Base-by-base conservation (phyloP, 768 basidiomycete genomes). In the Tubosaeta brunneosetosa region DNA sequence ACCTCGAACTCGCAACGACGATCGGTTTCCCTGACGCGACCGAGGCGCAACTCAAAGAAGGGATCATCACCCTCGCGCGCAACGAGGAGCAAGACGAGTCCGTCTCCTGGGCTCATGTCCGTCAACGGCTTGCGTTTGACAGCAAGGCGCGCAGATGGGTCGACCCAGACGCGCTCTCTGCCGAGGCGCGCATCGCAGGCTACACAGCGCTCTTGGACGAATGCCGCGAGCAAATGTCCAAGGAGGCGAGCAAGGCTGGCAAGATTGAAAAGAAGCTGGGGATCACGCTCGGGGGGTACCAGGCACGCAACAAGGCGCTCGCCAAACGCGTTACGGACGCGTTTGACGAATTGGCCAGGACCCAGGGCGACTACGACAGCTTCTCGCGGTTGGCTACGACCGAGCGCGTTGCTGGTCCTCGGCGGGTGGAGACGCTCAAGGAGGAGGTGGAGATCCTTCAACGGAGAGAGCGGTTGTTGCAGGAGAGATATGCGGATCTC, bases 201-300 rank as follows among this genome's bases (percentile, higher is more conserved):
- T 85, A 88, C 61, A 65, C 74, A 0, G 66, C 76, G 6, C 70
- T 88, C 34, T 74, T 95, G 51, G 76, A 81, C 7, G 76, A 82
- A 47, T 76, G 76, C 50, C 82, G 85, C 26, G 85, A 85, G 14
- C 67, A 72, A 46, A 92, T 99, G 85, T 72, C 83, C 32, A 83
- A 81, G 64, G 89, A 94, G 63, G 88, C 90, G 0, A 79, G 77
- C 49, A 91, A 88, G 66, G 87, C 89, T 0, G 69, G 80, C 19
- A 98, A 97, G 74, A 65, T 77, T 6, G 95, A 97, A 76, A 97
- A 94, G 81, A 95, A 93, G 68, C 80, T 98, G 10, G 79, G 77
- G 9, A 82, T 93, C 52, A 80, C 81, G 13, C 81, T 98, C 3
- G 94, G 94, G n/a, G 97, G 97, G 9, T 98, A 98, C 67, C 82